Evolutionary conservation across 441 rosid species (phyloP), one percentile per base, ranked within the genome.

Genomic region (Erysimum cheiri): DNA sequence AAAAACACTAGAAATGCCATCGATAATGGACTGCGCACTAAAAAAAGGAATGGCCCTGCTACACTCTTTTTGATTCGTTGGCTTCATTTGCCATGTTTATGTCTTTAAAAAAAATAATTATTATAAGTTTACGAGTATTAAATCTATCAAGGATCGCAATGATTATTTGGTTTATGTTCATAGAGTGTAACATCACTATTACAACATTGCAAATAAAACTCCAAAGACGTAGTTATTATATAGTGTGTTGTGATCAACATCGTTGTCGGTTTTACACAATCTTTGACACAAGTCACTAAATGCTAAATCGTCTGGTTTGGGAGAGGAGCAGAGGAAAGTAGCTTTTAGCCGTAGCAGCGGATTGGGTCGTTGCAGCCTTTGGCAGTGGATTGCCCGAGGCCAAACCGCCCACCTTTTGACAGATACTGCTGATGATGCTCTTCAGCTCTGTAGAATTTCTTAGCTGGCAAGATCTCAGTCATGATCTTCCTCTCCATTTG

Each of bases 371-470:
- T 88, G 90, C 98, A 93, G 56, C 95, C 89, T 71, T 93, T 91
- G 55, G 76, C 85, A 44, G 86, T 2, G 60, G 98, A 89, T 73
- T 93, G 98, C 32, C 75, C 87, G 2, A 31, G 74, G 12, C 98
- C 98, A 12, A 69, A 87, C 22, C 97, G 87, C 1, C 98, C 97
- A 15, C 97, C 98, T 70, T 91, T 91, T 2, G 82, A 85, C 15
- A 93, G 93, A 71, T 91, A 93, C 79, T 89, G 94, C 79, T 93
- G 98, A 72, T 93, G 97, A 72, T 89, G 74, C 35, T 89, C 94
- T 80, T 93, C 98, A 4, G 97, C 98, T 64, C 79, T 79, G 78
- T 89, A 93, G 82, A 93, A 93, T 80, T 89, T 89, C 87, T 81
- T 89, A 70, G 97, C 97, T 0, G 98, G 93, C 28, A 89, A 71